phyloP scores from a whole-genome alignment of 1,284 basidiomycete genomes.

The Kwoniella shivajii region DNA sequence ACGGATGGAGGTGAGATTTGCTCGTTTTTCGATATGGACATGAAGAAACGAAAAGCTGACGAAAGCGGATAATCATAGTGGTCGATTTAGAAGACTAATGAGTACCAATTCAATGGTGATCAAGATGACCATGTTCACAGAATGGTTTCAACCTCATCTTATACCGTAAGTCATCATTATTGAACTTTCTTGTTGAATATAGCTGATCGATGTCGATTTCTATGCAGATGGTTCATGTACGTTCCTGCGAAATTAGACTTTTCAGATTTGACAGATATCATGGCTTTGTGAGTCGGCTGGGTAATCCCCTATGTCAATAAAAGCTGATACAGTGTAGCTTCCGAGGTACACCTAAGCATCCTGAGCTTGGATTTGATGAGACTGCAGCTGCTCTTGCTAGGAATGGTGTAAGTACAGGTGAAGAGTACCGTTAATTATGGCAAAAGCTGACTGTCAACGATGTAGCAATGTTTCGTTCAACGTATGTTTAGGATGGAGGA shows the following conservation, averaged over 20 bases:
- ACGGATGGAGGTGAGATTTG: conserved; percentile 52
- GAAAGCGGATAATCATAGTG: conserved; percentile 18
- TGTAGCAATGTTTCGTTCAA: conserved; percentile 49
- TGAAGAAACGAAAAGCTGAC: background rate
- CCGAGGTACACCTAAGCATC: conserved; percentile 45
- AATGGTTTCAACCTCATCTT: conserved; percentile 53
- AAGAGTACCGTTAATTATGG: background rate
- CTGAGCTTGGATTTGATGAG: conserved; percentile 50
- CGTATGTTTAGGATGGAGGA: conserved; percentile 52
- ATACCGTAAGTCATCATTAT: conserved; percentile 41
- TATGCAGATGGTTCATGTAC: conserved; percentile 51
- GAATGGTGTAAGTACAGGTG: conserved; percentile 44
- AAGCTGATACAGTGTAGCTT: conserved; percentile 28
- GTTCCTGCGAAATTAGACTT: conserved; percentile 52
- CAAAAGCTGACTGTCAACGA: background rate
- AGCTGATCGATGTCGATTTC: background rate
- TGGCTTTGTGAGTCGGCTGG: conserved; percentile 44
- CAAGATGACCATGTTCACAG: conserved; percentile 55
- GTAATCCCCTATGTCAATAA: background rate
- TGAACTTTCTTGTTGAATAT: background rate
- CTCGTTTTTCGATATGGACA: background rate
- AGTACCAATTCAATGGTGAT: conserved; percentile 56
- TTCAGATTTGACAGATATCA: conserved; percentile 49
- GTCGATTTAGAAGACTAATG: conserved; percentile 53
- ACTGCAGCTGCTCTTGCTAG: conserved; percentile 49